These are phyloP conservation scores for Fraxinus xanthoxyloides DNA, from an alignment of 305 asterid species.

Conservation along the genomic window DNA sequence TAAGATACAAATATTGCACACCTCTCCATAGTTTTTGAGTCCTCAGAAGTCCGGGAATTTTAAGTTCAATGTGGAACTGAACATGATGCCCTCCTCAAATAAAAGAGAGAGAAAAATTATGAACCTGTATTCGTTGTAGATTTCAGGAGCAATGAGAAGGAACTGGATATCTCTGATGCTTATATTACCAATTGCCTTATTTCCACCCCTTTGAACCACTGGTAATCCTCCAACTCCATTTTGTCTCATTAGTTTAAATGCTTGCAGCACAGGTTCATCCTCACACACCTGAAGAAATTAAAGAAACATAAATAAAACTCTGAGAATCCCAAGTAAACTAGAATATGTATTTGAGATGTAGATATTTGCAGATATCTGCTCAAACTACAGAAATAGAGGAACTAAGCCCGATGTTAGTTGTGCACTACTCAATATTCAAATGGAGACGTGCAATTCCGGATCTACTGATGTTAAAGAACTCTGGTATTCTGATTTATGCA, in stretches of 20 bases:
- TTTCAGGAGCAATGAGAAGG: conserved; percentile 89
- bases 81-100: not conserved
- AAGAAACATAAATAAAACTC: not conserved
- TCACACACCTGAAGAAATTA: conserved; percentile 52
- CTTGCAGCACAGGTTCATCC: conserved; percentile 96
- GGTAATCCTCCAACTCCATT: conserved; percentile 94
- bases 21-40: not conserved
- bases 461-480: not conserved
- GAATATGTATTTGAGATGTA: not conserved
- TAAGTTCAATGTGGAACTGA: not conserved
- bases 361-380: not conserved
- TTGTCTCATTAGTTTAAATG: conserved; percentile 83
- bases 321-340: not conserved
- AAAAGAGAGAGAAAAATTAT: not conserved
- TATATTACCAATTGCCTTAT: conserved; percentile 86
- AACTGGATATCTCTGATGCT: conserved; percentile 94
- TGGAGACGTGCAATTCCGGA: too few species aligned
- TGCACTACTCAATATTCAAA: too few species aligned
- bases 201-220: conserved; percentile 65
- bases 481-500: not conserved
- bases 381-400: not conserved
- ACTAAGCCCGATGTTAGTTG: too few species aligned
- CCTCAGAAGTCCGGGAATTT: not conserved
- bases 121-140: conserved; percentile 86
- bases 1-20: not conserved